phyloP scores from a whole-genome alignment of 805 yeast genomes.

The Metschnikowia hibisci region DNA sequence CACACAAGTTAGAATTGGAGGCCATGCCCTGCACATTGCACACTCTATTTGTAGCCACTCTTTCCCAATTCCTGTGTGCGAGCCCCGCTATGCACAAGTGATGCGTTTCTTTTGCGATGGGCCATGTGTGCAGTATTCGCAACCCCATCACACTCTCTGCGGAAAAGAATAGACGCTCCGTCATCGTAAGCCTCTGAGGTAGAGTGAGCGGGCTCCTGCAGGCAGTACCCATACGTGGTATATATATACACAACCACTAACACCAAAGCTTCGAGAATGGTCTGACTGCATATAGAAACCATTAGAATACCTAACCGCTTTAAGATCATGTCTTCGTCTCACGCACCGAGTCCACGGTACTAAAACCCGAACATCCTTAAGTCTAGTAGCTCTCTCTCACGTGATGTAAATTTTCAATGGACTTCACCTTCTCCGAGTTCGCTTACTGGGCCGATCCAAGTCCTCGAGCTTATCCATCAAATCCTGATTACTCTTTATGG shows the following conservation, averaged over 20 bases:
- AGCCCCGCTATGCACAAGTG: conserved; percentile 2
- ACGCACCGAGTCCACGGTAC: background rate
- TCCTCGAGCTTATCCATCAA: conserved; percentile 16
- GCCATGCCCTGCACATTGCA: too few relatives aligned
- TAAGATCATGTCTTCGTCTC: too few relatives aligned
- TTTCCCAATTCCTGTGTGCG: conserved; percentile 1
- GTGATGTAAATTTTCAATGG: too few relatives aligned
- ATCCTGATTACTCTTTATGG: conserved; percentile 10
- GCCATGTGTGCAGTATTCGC: conserved; percentile 1
- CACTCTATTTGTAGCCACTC: background rate
- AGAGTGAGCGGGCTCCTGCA: too few relatives aligned
- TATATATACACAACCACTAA: too few relatives aligned
- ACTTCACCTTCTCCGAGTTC: conserved; percentile 6
- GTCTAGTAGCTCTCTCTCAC: too few relatives aligned
- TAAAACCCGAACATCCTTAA: too few relatives aligned
- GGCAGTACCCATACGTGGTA: too few relatives aligned
- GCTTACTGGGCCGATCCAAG: conserved; percentile 8
- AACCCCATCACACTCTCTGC: conserved; percentile 3
- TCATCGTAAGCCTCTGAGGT: too few relatives aligned
- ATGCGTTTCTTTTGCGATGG: conserved; percentile 6
- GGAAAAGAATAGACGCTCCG: background rate
- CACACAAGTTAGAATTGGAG: too few relatives aligned
- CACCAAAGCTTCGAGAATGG: background rate
- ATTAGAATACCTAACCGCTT: background rate
- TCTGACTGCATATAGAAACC: background rate